Evolutionary conservation across 495 filamentous ascomycete species (phyloP).

Genomic region (Penicillium bovifimosum): DNA sequence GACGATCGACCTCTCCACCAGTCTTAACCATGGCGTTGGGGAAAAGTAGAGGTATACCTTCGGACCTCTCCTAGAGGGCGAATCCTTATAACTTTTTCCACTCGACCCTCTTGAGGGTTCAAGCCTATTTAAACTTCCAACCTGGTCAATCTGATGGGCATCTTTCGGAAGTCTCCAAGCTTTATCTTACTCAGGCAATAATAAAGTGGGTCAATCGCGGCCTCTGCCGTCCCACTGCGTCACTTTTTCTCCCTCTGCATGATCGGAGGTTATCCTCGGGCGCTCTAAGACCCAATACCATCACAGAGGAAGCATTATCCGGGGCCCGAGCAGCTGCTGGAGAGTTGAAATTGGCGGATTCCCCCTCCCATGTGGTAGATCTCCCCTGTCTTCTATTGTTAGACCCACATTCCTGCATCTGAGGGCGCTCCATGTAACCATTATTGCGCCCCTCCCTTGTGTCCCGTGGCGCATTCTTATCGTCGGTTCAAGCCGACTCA

Average conservation of each 20-base stretch:
- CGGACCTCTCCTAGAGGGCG: too few species aligned
- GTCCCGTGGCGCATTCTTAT: not conserved
- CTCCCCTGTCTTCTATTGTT: not conserved
- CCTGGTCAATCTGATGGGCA: not conserved
- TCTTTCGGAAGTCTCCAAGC: not conserved
- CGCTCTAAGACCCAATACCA: not conserved
- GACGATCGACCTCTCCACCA: too few species aligned
- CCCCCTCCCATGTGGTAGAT: too few species aligned
- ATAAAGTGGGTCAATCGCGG: constrained; percentile 8
- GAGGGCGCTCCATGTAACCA: not conserved
- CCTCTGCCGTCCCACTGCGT: not conserved
- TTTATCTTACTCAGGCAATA: constrained; percentile 2
- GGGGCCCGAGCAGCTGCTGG: not conserved
- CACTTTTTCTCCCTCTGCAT: not conserved
- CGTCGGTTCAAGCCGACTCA: constrained; percentile 1
- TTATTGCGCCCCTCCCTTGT: not conserved
- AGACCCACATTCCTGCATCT: not conserved
- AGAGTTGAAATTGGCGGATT: not conserved
- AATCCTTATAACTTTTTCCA: too few species aligned
- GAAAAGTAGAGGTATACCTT: too few species aligned
- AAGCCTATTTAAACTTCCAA: too few species aligned
- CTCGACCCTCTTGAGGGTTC: too few species aligned
- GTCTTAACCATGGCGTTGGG: too few species aligned
- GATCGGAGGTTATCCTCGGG: too few species aligned
- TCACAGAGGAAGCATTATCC: not conserved